Evolutionary conservation across 2,329 filamentous ascomycete species (phyloP), one percentile per base, ranked within the genome.

Genomic region (Ophiostoma perfectum): DNA sequence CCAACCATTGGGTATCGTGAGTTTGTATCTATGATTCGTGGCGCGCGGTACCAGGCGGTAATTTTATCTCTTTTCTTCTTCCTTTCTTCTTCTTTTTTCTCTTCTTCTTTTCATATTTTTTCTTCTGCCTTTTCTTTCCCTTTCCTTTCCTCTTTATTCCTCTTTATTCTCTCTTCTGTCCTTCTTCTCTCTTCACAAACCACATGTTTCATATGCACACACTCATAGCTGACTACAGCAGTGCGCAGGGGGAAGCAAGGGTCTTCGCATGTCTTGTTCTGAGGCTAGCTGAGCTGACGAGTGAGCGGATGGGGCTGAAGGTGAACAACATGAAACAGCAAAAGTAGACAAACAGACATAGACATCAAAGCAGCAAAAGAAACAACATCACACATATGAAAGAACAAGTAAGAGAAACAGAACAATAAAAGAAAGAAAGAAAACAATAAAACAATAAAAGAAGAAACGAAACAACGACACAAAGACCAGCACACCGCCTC

Each of bases 321-420:
- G 55, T 60, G 55, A 60, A 60, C 14, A 27, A 60, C 9, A 14
- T 60, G 55, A 60, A 60, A 60, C 55, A 60, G 27, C 16, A 60
- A 38, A 38, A 60, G 38, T 14, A 38, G 18, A 55, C 49, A 58
- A 58, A 12, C 36, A 27, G 49, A 55, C 6, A 55, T 27, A 55
- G 49, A 52, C 7, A 16, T 5, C 45, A 12, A 45, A 27, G 4
- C 5, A 4, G 8, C 4, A 52, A 27, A 52, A 27, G 2, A 27
- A 27, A 27, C 27, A 27, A 27, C 27, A 27, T 27, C 27, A 27
- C 27, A 27, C 27, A 27, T 27, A 27, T 27, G 27, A 27, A 27
- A 27, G 27, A 27, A 45, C 42, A 12, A 45, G 42, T 12, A 45
- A 12, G 8, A 55, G n/a, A 27, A 55, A 55, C 49, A 55, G 11